These are phyloP conservation scores for Dothidotthia symphoricarpi DNA, from an alignment of 2,329 filamentous ascomycete species.

Conservation along the genomic window DNA sequence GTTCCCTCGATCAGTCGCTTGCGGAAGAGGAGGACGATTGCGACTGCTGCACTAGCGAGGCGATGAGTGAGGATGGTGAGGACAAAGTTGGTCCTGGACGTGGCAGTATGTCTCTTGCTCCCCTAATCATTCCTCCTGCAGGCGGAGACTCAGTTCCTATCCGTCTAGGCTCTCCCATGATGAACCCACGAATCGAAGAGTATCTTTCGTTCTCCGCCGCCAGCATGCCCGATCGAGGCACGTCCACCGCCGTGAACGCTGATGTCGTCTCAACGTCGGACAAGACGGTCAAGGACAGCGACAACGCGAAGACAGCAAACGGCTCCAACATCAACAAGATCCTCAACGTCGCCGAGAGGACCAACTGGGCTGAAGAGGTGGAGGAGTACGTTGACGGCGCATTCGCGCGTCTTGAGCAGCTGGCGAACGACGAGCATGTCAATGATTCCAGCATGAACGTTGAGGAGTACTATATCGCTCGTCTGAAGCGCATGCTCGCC, in stretches of 20 bases:
- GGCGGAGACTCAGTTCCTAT: slow-evolving; percentile 23
- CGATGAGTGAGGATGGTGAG: slow-evolving; percentile 16
- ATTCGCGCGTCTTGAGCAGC: slow-evolving; percentile 29
- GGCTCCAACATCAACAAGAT: slow-evolving; percentile 17
- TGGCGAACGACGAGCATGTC: slow-evolving; percentile 31
- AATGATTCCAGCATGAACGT: slow-evolving; percentile 17
- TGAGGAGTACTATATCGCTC: slow-evolving; percentile 26
- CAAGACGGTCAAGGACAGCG: slow-evolving; percentile 5
- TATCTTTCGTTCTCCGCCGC: slow-evolving; percentile 27
- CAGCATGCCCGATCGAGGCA: slow-evolving; percentile 19
- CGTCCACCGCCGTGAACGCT: slow-evolving; percentile 12
- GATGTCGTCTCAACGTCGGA: slow-evolving; percentile 9
- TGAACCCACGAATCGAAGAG: slow-evolving; percentile 31
- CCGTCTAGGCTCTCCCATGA: slow-evolving; percentile 24
- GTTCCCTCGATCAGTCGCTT: slow-evolving; percentile 17
- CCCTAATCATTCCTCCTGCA: slow-evolving; percentile 3
- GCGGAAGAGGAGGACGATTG: slow-evolving; percentile 22
- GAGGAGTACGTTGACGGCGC: slow-evolving; percentile 25
- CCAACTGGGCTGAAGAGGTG: slow-evolving; percentile 36
- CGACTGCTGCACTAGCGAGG: slow-evolving; percentile 8
- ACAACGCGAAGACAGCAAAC: slow-evolving; percentile 8
- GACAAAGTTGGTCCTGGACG: slow-evolving; percentile 7
- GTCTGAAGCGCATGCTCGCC: slow-evolving; percentile 24
- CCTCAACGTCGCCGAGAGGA: slow-evolving; percentile 35
- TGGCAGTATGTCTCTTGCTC: slow-evolving; percentile 11